Conservation (phyloP, 495 filamentous ascomycete genomes). For the Aeminium ludgeri region DNA sequence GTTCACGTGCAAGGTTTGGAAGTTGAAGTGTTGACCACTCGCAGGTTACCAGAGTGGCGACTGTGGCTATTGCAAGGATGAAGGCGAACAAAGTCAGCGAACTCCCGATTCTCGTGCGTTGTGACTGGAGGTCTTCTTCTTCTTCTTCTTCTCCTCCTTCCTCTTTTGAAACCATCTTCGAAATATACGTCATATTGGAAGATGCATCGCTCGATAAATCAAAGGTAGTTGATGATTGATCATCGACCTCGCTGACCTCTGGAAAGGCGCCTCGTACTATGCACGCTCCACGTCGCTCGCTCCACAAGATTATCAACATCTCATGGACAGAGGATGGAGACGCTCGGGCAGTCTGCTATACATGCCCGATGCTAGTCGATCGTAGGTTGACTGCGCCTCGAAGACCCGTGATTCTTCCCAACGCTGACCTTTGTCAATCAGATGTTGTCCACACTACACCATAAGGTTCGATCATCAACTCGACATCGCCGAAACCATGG, state of each 20-base stretch:
- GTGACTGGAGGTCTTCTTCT: neutral
- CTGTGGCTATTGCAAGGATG: conserved; percentile 28
- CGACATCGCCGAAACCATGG: conserved; percentile 6
- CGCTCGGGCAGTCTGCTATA: conserved; percentile 76
- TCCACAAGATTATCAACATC: conserved; percentile 56
- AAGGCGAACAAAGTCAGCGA: conserved; percentile 22
- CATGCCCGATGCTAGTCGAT: conserved; percentile 62
- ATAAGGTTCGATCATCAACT: conserved; percentile 39
- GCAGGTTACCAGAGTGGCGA: conserved; percentile 24
- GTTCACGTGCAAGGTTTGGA: no score
- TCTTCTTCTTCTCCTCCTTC: neutral
- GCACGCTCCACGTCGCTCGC: conserved; percentile 49
- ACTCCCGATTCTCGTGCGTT: conserved; percentile 26
- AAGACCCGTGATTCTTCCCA: no score
- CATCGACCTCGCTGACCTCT: no score
- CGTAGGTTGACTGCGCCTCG: no score
- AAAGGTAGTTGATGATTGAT: no score
- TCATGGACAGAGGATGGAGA: conserved; percentile 83
- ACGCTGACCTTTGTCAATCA: no score
- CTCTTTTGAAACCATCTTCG: conserved; percentile 1
- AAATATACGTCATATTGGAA: no score
- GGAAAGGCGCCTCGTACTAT: conserved; percentile 69
- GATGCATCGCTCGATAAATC: no score
- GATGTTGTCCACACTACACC: conserved; percentile 93
- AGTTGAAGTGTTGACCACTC: conserved; percentile 3